These are phyloP conservation scores for Fusarium globosum DNA, from an alignment of 2,329 filamentous ascomycete genomes.

Conservation along the genomic window DNA sequence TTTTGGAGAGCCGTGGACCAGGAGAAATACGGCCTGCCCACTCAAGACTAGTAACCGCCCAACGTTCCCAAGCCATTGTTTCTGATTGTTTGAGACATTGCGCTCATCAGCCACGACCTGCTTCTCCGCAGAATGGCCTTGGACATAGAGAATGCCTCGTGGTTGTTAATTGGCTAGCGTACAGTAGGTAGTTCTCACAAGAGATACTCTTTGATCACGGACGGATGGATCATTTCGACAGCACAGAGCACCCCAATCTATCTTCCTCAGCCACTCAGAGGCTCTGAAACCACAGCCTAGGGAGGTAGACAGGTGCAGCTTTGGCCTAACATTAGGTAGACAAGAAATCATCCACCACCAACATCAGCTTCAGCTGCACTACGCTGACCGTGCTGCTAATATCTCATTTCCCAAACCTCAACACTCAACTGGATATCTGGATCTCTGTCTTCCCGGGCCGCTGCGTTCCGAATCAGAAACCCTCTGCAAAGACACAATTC, in stretches of 20 bases:
- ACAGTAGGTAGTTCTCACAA: neutral
- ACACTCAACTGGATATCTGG: constrained; percentile 8
- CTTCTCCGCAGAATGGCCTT: neutral
- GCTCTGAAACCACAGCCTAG: constrained; percentile 22
- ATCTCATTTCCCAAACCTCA: constrained; percentile 31
- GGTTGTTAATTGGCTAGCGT: constrained; percentile 11
- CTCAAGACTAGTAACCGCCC: neutral
- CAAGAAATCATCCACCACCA: constrained; percentile 26
- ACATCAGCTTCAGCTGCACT: neutral
- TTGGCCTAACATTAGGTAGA: constrained; percentile 11
- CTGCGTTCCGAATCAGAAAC: constrained; percentile 16
- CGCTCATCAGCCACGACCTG: constrained; percentile 8
- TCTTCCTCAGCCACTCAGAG: constrained; percentile 18
- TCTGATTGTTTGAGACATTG: constrained; percentile 21
- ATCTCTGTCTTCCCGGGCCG: constrained; percentile 16
- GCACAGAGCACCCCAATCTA: constrained; percentile 4
- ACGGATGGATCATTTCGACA: constrained; percentile 5
- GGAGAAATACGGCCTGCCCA: constrained; percentile 3
- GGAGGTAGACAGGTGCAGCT: constrained; percentile 18
- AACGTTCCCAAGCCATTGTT: constrained; percentile 30
- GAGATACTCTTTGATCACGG: neutral
- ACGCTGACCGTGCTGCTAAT: constrained; percentile 2
- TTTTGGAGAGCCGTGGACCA: neutral
- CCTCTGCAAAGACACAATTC: neutral
- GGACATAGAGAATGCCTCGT: constrained; percentile 1